These are phyloP conservation scores for Trichoderma citrinoviride DNA, from an alignment of 2,329 filamentous ascomycete genomes.

Conservation along the genomic window DNA sequence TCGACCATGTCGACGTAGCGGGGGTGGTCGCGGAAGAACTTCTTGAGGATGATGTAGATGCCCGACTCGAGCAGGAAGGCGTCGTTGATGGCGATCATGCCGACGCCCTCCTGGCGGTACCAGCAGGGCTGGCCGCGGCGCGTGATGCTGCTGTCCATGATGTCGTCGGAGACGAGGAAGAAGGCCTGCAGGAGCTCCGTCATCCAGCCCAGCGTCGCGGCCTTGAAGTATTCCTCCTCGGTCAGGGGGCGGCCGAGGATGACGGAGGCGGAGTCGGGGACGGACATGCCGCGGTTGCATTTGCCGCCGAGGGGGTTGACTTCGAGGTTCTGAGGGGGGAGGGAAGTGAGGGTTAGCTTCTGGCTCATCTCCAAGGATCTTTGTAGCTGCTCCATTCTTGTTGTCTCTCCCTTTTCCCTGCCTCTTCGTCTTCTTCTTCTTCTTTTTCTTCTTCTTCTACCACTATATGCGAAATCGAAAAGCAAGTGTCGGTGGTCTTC, in stretches of 20 bases:
- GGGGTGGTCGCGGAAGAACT: conserved; percentile 85
- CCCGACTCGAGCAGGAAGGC: conserved; percentile 89
- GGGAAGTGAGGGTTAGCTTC: neutral
- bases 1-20: conserved; percentile 89
- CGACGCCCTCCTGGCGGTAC: conserved; percentile 87
- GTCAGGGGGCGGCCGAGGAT: conserved; percentile 69
- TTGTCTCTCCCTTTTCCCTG: neutral
- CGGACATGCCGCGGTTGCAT: conserved; percentile 98
- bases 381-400: neutral
- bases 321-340: conserved; percentile 52
- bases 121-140: conserved; percentile 93
- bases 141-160: conserved; percentile 96
- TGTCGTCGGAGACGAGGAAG: conserved; percentile 97
- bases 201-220: conserved; percentile 91
- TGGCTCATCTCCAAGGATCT: too few species aligned
- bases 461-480: too few species aligned
- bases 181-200: conserved; percentile 98
- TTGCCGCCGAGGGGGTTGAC: conserved; percentile 91
- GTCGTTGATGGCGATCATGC: conserved; percentile 98
- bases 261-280: conserved; percentile 83
- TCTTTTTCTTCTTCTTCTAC: neutral
- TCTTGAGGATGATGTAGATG: conserved; percentile 91
- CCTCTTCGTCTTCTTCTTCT: neutral
- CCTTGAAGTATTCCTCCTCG: conserved; percentile 81
- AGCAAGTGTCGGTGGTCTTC: too few species aligned